Evolutionary conservation across 306 rosid species (phyloP), one percentile per base, ranked within the genome.

Genomic region (Pyrus pyrifolia): DNA sequence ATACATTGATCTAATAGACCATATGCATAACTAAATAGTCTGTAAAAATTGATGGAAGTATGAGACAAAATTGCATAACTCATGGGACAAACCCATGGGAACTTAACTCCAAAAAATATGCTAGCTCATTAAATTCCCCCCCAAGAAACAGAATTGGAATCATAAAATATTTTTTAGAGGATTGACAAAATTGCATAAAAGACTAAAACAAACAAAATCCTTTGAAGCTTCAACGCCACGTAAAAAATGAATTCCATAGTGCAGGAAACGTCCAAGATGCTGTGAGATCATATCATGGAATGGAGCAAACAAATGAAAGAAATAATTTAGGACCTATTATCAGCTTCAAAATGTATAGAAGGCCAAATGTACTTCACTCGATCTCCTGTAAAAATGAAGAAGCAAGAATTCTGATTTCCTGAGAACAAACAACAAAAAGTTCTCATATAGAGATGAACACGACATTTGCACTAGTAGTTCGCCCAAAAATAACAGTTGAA

Each of bases 361-460:
- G 92, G 86, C 72, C 98, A 97, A 71, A 77, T 81, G 78, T 95
- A 95, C 89, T 84, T 95, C 84, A 95, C 97, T 67, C 98, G 93
- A 79, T 92, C 98, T 74, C 98, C 97, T 95, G 58, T 27, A 72
- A 80, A 23, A 42, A 57, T 57, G 30, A 76, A 58, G 74, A 68
- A 33, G 64, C 70, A 77, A 11, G 58, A 62, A 83, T 49, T 4
- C 6, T 49, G 55, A 76, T n/a, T 70, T 27, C 60, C 74, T 1
- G 23, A 64, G 35, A n/a, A n/a, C n/a, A n/a, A n/a, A n/a, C n/a
- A n/a, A n/a, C n/a, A n/a, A n/a, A n/a, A n/a, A n/a, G n/a, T n/a
- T n/a, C n/a, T n/a, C n/a, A n/a, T n/a, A n/a, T n/a, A n/a, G n/a
- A 23, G 25, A 23, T 23, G 25, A 49, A 49, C 55, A 49, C 18